These are phyloP conservation scores for Spathaspora gorwiae DNA, from an alignment of 805 yeast genomes.

Conservation along the genomic window DNA sequence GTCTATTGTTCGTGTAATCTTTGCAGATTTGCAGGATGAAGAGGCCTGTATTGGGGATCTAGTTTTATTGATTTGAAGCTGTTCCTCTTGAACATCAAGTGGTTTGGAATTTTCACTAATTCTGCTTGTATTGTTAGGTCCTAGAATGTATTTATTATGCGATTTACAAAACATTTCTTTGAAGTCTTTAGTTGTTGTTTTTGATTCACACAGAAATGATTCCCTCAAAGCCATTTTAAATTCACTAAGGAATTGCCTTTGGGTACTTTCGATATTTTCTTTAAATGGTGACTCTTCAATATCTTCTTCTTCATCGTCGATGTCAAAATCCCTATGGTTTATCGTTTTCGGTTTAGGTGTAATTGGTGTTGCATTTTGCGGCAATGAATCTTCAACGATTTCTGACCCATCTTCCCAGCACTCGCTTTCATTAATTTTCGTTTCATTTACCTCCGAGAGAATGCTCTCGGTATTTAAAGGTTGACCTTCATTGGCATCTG, in stretches of 20 bases:
- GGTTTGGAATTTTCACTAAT: no score
- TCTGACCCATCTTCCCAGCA: conserved; percentile 1
- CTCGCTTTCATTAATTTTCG: conserved; percentile 1
- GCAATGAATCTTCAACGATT: neutral
- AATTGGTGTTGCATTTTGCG: neutral
- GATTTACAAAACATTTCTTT: neutral
- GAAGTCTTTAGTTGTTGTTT: neutral
- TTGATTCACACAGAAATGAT: conserved; percentile 8
- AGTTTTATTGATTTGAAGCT: no score
- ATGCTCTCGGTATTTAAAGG: conserved; percentile 6
- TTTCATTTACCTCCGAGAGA: conserved; percentile 12
- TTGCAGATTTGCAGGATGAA: neutral
- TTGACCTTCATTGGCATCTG: neutral
- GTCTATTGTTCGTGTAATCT: conserved; percentile 2
- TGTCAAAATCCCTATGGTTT: conserved; percentile 10
- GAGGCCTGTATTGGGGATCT: no score
- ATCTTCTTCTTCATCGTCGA: conserved; percentile 30
- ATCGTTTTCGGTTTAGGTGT: conserved; percentile 2
- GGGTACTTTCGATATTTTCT: neutral
- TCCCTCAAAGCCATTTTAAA: conserved; percentile 7
- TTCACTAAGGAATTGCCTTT: neutral
- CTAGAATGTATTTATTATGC: no score
- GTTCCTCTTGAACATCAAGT: no score
- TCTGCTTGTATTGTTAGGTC: no score
- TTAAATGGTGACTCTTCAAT: conserved; percentile 41